Base-by-base conservation (phyloP, 352 stramenopile genomes). In the Globisporangium parvum region DNA sequence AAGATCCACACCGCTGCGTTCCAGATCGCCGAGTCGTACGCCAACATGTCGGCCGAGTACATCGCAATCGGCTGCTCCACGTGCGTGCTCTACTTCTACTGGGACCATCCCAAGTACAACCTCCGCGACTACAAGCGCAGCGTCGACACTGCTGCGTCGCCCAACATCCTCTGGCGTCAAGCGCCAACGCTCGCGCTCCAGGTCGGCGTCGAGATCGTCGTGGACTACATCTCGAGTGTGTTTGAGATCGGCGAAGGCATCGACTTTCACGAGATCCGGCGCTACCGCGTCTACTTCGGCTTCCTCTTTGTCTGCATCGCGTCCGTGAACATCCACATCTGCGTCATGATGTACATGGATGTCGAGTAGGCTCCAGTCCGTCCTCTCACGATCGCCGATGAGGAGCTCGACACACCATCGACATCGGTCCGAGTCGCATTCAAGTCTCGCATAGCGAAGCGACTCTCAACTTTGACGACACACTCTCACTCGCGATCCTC, bases 31-130 rank as follows among this genome's bases (percentile, higher is more conserved):
- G 70, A 82, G 39, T 26, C 62, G 14, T 73, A 70, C 26, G 68
- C 73, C 24, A 67, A 77, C 39, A 82, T 82, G 73, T 70, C 77
- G 24, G 67, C 70, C 17, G 70, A 82, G 52, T 82, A 82, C 37
- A 66, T 82, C 24, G 68, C 73, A 2, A 78, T 82, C 28, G 63
- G 64, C 0, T 77, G 70, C 54, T 77, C 73, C 8, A 61, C 71
- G 51, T 76, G 60, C 12, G 66, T 78, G 6, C 52, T 76, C 3
- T 70, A 67, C 42, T 81, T 72, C 53, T 75, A 67, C 44, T 57
- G 60, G 14, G 55, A 51, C 2, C 69, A 80, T 39, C 51, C 14
- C 31, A 73, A 77, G 52, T 75, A 77, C 44, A 37, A n/a, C 6
- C 55, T 62, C 40, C 9, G 17, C 26, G 37, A 48, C 15, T 12